Conservation (phyloP, 2,329 filamentous ascomycete genomes). For the Xylaria sp. region DNA sequence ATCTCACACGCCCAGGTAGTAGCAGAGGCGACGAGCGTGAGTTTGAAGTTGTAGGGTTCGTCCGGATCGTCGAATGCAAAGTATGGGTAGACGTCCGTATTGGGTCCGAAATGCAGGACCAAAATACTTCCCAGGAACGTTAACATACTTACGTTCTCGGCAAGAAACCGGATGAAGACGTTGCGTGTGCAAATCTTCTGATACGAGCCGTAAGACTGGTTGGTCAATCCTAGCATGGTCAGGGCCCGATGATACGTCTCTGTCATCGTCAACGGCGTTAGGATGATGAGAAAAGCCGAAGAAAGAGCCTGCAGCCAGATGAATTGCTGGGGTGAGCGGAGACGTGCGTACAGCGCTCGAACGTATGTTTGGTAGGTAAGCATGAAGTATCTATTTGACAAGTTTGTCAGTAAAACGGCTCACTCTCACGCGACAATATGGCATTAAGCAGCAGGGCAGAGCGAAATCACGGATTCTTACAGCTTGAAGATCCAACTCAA, state of each 20-base stretch:
- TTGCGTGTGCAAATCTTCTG: constrained; percentile 62
- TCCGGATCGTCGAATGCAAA: constrained; percentile 53
- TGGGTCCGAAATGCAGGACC: constrained; percentile 61
- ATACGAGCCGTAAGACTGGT: constrained; percentile 57
- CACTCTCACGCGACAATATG: background rate
- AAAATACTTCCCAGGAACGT: constrained; percentile 60
- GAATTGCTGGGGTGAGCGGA: constrained; percentile 61
- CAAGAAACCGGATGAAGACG: constrained; percentile 61
- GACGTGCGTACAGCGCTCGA: constrained; percentile 61
- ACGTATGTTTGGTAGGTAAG: constrained; percentile 68
- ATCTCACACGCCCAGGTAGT: constrained; percentile 66
- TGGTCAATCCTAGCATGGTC: constrained; percentile 49
- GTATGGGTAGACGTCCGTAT: constrained; percentile 64
- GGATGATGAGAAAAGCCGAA: constrained; percentile 56
- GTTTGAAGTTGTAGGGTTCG: constrained; percentile 54
- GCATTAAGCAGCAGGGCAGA: background rate
- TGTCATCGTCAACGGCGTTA: constrained; percentile 61
- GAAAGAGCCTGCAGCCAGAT: constrained; percentile 60
- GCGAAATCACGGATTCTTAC: constrained; percentile 35
- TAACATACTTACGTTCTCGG: constrained; percentile 65
- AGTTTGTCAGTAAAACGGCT: constrained; percentile 15
- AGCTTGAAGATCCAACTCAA: constrained; percentile 66
- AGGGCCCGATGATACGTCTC: constrained; percentile 52
- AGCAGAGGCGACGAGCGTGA: constrained; percentile 58
- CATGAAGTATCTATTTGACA: constrained; percentile 31